Base-by-base conservation (phyloP, 805 yeast species). In the Barnettozyma sucrosica region DNA sequence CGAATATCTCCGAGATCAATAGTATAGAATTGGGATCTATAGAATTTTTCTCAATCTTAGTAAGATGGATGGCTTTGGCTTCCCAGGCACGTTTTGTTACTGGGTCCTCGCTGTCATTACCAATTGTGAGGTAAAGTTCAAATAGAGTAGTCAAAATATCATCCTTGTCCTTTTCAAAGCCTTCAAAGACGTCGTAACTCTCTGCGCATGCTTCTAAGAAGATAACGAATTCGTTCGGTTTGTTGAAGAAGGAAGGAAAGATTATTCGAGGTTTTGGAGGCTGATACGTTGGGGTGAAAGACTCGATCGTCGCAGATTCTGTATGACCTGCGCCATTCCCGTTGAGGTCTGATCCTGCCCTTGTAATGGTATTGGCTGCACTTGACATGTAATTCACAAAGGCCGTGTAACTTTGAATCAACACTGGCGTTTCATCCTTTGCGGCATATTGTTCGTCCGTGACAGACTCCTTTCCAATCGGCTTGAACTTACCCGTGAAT, bases 191-290 rank as follows among this genome's bases (percentile, higher is more conserved):
- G 47, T 83, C 89, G 59, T 86, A 86, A 11, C 85, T 75, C 55
- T 83, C 87, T 14, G 89, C 66, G 56, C 96, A 89, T 0, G 98
- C 97, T 62, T 93, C 99, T 48, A 93, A 65, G 53, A 93, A 93
- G 7, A 87, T 85, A 23, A 90, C 93, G 72, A 93, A 92, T 59
- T 90, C 93, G 58, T 82, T 78, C 0, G 93, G 89, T 61, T 85
- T 88, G 54, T 83, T 78, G n/a, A 86, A 79, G 63, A 93, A 93
- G 1, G 95, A 81, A 2, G 92, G 82, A 61, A 89, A 93, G 1
- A 92, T 86, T 36, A 92, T 71, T 40, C 89, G 75, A 7, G 98
- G 98, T 44, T 82, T 76, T 3, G 99, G 99, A 2, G 98, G 97
- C 44, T 83, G 83, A 63, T 93, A 93, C 0, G 93, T 85, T 14